Base-by-base conservation (phyloP, 2,329 filamentous ascomycete species). In the Shiraia sp. region DNA sequence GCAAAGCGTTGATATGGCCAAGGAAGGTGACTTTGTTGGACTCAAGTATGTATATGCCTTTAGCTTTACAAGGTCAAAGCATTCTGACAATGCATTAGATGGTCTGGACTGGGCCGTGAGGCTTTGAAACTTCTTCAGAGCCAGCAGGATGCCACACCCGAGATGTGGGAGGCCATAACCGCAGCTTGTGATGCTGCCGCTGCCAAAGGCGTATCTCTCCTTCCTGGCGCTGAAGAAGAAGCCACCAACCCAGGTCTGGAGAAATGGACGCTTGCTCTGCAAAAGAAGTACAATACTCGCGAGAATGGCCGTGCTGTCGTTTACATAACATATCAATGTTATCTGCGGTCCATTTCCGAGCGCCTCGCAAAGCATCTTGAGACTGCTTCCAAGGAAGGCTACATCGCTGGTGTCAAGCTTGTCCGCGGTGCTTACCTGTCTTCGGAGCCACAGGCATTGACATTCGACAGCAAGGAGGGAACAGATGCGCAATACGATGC, bases 211-310 rank as follows among this genome's bases (percentile, higher is more conserved):
- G 82, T 95, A 2, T 79, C 82, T 3, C 77, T 96, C 1, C 80
- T 95, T 2, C 89, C 95, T 49, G 89, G 95, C 50, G 91, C 90
- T 1, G 91, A 96, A 70, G 89, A 95, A 68, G 83, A 85, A 42
- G 79, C 81, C 40, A 79, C 93, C 22, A 88, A 95, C 70, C 74
- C 79, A 5, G 89, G 89, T 6, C 92, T 95, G 47, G 86, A 93
- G 64, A 79, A 82, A 54, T 92, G 90, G 86, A 88, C 85, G 4
- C 70, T 93, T 35, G 72, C 79, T n/a, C 86, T 90, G 55, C 88
- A 90, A 75, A 80, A 81, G 56, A 82, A 80, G 63, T 91, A 88
- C 75, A 95, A 95, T 72, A 79, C 50, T 6, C 45, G 42, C 4
- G 57, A 54, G 16, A 74, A 48, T 1, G 79, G 79, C 23, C 75